phyloP scores from a whole-genome alignment of 2,329 filamentous ascomycete genomes.

The Thielaviopsis musarum region DNA sequence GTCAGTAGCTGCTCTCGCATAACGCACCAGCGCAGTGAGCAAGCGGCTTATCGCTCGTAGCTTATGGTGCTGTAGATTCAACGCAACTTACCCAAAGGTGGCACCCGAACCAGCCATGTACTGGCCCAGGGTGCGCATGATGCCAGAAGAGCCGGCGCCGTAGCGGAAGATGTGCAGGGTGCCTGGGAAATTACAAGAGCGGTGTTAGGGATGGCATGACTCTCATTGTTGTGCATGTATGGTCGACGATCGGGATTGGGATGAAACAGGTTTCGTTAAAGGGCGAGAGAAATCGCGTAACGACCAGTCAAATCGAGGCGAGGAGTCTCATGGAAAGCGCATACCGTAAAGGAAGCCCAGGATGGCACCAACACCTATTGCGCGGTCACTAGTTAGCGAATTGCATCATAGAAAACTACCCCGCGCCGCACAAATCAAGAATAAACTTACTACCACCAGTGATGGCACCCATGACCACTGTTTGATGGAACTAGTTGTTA shows the following conservation, averaged over 20 bases:
- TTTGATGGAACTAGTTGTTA: background rate
- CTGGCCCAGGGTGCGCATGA: slow-evolving; percentile 86
- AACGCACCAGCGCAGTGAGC: background rate
- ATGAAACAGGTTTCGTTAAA: background rate
- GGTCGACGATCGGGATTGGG: background rate
- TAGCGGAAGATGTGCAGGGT: slow-evolving; percentile 91
- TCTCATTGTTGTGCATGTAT: background rate
- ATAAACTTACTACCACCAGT: slow-evolving; percentile 82
- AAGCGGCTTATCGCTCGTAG: background rate
- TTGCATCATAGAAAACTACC: background rate
- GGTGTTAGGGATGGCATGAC: slow-evolving; percentile 12
- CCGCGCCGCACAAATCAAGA: background rate
- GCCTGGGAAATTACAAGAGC: slow-evolving; percentile 32
- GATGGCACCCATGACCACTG: slow-evolving; percentile 96
- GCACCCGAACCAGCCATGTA: slow-evolving; percentile 93
- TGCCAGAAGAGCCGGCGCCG: slow-evolving; percentile 80
- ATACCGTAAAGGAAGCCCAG: slow-evolving; percentile 96
- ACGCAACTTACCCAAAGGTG: slow-evolving; percentile 63
- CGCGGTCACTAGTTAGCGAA: background rate
- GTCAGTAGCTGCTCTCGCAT: background rate
- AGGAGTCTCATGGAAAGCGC: slow-evolving; percentile 15
- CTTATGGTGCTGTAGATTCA: background rate
- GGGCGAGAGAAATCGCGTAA: background rate
- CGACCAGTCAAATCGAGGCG: background rate
- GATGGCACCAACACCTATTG: slow-evolving; percentile 73